These are phyloP conservation scores for Ceratonia siliqua DNA, from an alignment of 306 rosid genomes.

Conservation along the genomic window DNA sequence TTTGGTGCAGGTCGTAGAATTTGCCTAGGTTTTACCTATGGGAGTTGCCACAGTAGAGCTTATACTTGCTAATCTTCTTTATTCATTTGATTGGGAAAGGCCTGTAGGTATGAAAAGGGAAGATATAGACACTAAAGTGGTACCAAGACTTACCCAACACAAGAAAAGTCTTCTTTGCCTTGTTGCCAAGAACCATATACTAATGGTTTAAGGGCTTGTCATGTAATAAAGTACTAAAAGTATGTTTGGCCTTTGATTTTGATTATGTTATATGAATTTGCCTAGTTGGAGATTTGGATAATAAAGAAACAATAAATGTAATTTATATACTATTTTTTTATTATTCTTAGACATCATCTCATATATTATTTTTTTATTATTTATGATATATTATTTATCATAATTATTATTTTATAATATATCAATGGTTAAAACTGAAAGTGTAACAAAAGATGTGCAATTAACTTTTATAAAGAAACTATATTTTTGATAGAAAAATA, in stretches of 20 bases:
- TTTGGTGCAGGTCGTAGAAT: conserved; percentile 32
- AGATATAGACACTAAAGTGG: conserved; percentile 19
- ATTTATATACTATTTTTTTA: too few relatives aligned
- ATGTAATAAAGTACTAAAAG: too few relatives aligned
- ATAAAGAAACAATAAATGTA: too few relatives aligned
- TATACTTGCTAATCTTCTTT: conserved; percentile 23
- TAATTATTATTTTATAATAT: too few relatives aligned
- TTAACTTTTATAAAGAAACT: too few relatives aligned
- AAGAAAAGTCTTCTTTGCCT: conserved; percentile 34
- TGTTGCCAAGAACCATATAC: neutral
- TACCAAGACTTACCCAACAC: neutral
- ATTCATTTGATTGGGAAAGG: conserved; percentile 35
- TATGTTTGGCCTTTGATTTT: neutral
- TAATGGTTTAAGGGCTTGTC: neutral
- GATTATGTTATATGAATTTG: neutral
- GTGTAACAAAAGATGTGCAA: too few relatives aligned
- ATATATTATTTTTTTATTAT: too few relatives aligned
- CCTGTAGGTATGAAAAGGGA: conserved; percentile 1
- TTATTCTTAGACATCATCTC: too few relatives aligned
- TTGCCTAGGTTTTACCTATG: conserved; percentile 25
- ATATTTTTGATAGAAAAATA: too few relatives aligned
- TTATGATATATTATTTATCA: too few relatives aligned
- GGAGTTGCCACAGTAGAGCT: conserved; percentile 8
- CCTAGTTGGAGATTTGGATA: too few relatives aligned
- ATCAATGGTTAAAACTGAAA: too few relatives aligned